Evolutionary conservation across 1,139 yeast species (phyloP).

Genomic region (Suhomyces bribrorum): DNA sequence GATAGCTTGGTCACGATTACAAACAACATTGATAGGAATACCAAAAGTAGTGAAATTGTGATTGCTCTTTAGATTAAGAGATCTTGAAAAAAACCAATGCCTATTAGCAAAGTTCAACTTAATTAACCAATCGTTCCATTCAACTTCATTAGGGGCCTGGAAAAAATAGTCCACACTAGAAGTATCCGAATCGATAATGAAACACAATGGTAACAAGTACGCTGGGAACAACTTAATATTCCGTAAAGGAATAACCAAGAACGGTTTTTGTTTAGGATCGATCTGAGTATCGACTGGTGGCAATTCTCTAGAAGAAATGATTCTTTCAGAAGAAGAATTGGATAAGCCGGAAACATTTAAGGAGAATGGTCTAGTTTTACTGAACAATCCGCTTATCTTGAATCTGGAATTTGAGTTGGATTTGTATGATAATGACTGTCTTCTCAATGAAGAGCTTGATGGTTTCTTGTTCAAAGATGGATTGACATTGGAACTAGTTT

Average conservation of each 20-base stretch:
- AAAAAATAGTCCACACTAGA: constrained; percentile 60
- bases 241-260: constrained; percentile 56
- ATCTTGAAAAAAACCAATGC: constrained; percentile 56
- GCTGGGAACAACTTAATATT: constrained; percentile 55
- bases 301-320: constrained; percentile 55
- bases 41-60: constrained; percentile 68
- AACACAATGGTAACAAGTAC: constrained; percentile 52
- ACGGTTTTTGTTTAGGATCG: constrained; percentile 56
- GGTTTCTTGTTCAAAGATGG: constrained; percentile 30
- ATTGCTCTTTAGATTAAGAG: constrained; percentile 34
- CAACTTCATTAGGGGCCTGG: constrained; percentile 67
- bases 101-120: constrained; percentile 49
- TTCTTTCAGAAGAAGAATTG: constrained; percentile 44
- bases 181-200: constrained; percentile 59
- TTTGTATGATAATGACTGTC: constrained; percentile 48
- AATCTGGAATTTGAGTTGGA: constrained; percentile 39
- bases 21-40: constrained; percentile 76
- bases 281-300: constrained; percentile 52
- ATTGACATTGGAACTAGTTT: not conserved
- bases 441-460: constrained; percentile 35
- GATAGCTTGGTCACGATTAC: constrained; percentile 63
- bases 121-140: constrained; percentile 76
- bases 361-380: constrained; percentile 41
- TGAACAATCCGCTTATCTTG: constrained; percentile 46
- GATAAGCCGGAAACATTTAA: constrained; percentile 26